These are phyloP conservation scores for Moesziomyces sp. DNA, from an alignment of 1,284 basidiomycete species.

Conservation along the genomic window DNA sequence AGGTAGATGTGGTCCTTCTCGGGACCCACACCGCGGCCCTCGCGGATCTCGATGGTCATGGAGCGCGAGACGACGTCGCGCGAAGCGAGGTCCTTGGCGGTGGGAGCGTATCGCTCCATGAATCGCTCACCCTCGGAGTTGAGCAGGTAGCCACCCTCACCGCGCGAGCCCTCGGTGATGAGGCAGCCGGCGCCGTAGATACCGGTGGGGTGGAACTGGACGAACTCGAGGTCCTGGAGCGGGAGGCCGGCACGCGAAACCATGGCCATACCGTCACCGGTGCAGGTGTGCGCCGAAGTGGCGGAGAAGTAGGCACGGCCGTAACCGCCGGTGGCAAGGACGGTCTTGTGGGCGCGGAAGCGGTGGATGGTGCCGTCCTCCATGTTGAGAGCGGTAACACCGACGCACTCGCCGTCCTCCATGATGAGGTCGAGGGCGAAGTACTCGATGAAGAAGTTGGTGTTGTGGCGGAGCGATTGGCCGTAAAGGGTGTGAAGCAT, in stretches of 20 bases:
- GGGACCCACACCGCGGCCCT: conserved; percentile 97
- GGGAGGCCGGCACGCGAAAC: conserved; percentile 95
- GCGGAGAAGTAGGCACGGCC: conserved; percentile 99
- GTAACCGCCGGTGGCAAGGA: conserved; percentile 97
- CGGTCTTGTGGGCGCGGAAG: conserved; percentile 98
- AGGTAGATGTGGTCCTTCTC: conserved; percentile 98
- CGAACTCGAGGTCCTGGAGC: conserved; percentile 97
- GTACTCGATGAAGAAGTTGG: conserved; percentile 99
- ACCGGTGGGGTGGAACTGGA: conserved; percentile 99
- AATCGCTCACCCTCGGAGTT: conserved; percentile 99
- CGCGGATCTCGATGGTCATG: conserved; percentile 99
- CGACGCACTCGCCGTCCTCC: conserved; percentile 98
- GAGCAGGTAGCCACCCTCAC: conserved; percentile 98
- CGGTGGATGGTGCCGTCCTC: conserved; percentile 99
- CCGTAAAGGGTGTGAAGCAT: conserved; percentile 98
- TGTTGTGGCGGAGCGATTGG: conserved; percentile 98
- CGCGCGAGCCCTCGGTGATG: conserved; percentile 98
- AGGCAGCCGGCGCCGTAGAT: conserved; percentile 99
- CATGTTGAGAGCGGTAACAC: conserved; percentile 98
- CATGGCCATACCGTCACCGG: conserved; percentile 99
- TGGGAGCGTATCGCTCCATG: conserved; percentile 99
- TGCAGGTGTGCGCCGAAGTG: conserved; percentile 98
- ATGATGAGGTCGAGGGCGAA: conserved; percentile 96
- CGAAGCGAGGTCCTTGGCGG: conserved; percentile 98
- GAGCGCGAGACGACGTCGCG: conserved; percentile 99